Evolutionary conservation across 768 basidiomycete genomes (phyloP), one percentile per base, ranked within the genome.

Genomic region (Jaapia argillacea): DNA sequence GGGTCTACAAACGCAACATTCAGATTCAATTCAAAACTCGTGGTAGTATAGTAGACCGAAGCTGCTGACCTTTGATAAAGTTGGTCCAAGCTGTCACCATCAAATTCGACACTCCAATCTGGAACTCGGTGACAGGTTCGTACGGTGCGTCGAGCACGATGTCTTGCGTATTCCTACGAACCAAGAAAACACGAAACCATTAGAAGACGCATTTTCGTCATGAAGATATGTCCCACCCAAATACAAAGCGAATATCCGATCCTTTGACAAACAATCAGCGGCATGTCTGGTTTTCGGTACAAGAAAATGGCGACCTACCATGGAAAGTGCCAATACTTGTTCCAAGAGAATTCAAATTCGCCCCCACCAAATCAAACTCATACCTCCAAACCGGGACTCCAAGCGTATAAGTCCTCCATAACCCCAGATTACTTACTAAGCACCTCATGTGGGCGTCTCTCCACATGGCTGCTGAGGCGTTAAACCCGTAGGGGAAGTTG

Each of bases 71-170:
- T 35, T 57, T 57, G 46, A 57, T 52, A 44, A 57, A 57, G 48
- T 55, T 57, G 14, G 56, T 55, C 56, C 56, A 57, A 3, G 56
- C 56, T 16, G 48, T 51, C 3, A 55, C 54, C 56, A 57, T 55
- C 38, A 54, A 49, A 41, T 55, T 43, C 16, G 56, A 57, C 14
- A 57, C 51, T 20, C 43, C 44, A 21, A 48, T 47, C 40, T 57
- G 53, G 20, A 47, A 41, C 14, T 54, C 54, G 13, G 54, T 54
- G 5, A 49, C 56, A 27, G 54, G 53, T 10, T 53, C 45, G 40
- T 46, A 56, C 3, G 54, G 54, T 18, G 54, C 40, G 24, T 43
- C 37, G 4, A 52, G 25, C 1, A 36, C 48, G 38, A 52, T 44
- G 10, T 33, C 28, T 10, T 10, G 10, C 28, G 10, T 10, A 16